Evolutionary conservation across 1,139 yeast species (phyloP).

Genomic region (Debaryomyces fabryi): DNA sequence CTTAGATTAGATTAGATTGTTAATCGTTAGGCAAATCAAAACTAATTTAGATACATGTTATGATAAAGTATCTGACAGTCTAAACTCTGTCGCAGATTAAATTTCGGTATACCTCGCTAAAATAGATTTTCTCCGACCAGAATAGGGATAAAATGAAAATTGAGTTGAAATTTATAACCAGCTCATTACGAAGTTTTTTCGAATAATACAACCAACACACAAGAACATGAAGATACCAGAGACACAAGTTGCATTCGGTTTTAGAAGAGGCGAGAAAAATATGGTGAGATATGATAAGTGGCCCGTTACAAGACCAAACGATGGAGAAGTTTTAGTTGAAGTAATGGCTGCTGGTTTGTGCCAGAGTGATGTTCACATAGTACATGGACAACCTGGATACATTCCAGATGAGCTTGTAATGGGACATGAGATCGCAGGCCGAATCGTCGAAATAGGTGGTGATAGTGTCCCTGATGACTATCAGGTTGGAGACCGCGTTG

Average conservation of each 20-base stretch:
- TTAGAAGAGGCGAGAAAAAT: conserved; percentile 16
- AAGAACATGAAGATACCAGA: neutral
- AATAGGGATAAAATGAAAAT: too few species aligned
- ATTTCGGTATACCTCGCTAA: too few species aligned
- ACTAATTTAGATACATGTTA: too few species aligned
- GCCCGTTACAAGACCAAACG: conserved; percentile 42
- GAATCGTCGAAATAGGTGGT: conserved; percentile 43
- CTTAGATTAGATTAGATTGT: too few species aligned
- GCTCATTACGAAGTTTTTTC: too few species aligned
- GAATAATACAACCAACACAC: too few species aligned
- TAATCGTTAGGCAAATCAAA: too few species aligned
- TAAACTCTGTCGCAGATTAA: too few species aligned
- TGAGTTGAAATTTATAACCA: too few species aligned
- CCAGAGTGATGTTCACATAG: conserved; percentile 51
- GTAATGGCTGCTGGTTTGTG: conserved; percentile 58
- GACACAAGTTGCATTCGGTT: neutral
- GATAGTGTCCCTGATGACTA: conserved; percentile 28
- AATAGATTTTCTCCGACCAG: too few species aligned
- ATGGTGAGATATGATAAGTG: conserved; percentile 27
- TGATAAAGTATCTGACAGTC: too few species aligned
- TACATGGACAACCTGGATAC: conserved; percentile 28
- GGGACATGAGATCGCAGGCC: conserved; percentile 64
- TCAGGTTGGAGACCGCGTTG: conserved; percentile 39
- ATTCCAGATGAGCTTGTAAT: conserved; percentile 41
- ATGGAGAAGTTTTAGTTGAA: conserved; percentile 44